Evolutionary conservation across 2,329 filamentous ascomycete genomes (phyloP).

Genomic region (Lojkania enalia): DNA sequence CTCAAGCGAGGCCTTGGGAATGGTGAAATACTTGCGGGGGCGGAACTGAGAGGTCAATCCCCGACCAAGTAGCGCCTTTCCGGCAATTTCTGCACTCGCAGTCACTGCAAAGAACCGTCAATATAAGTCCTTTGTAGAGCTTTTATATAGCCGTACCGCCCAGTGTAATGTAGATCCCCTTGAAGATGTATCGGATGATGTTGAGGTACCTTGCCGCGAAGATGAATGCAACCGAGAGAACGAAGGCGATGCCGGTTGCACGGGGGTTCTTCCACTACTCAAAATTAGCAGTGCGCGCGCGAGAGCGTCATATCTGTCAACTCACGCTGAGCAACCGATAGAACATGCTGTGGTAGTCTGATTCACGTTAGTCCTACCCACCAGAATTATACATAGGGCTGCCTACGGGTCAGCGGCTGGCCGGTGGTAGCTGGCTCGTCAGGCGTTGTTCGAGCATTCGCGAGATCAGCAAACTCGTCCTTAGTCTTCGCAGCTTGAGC

Average conservation of each 20-base stretch:
- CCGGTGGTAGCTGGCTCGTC: conserved; percentile 60
- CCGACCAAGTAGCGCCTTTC: conserved; percentile 59
- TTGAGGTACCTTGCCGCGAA: conserved; percentile 66
- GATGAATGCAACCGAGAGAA: conserved; percentile 60
- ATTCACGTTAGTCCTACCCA: conserved; percentile 17
- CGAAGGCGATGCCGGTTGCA: conserved; percentile 64
- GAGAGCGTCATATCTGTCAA: conserved; percentile 6
- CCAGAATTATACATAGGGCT: neutral
- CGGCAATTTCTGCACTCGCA: conserved; percentile 60
- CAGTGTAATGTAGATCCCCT: conserved; percentile 61
- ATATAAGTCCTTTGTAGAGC: too few relatives aligned
- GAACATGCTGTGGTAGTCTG: conserved; percentile 68
- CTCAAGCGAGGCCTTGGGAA: conserved; percentile 66
- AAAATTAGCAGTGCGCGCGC: conserved; percentile 15
- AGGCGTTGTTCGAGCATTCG: conserved; percentile 57
- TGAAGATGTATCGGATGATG: conserved; percentile 64
- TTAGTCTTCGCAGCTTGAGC: conserved; percentile 59
- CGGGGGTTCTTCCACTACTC: conserved; percentile 67
- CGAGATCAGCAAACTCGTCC: conserved; percentile 62
- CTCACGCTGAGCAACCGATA: conserved; percentile 66
- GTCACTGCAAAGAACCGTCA: conserved; percentile 51
- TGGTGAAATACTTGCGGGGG: conserved; percentile 66
- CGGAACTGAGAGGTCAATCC: conserved; percentile 64
- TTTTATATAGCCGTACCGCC: conserved; percentile 53
- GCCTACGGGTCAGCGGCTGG: conserved; percentile 64